phyloP scores from a whole-genome alignment of 1,284 basidiomycete genomes.

The Porogramme epimiltina region DNA sequence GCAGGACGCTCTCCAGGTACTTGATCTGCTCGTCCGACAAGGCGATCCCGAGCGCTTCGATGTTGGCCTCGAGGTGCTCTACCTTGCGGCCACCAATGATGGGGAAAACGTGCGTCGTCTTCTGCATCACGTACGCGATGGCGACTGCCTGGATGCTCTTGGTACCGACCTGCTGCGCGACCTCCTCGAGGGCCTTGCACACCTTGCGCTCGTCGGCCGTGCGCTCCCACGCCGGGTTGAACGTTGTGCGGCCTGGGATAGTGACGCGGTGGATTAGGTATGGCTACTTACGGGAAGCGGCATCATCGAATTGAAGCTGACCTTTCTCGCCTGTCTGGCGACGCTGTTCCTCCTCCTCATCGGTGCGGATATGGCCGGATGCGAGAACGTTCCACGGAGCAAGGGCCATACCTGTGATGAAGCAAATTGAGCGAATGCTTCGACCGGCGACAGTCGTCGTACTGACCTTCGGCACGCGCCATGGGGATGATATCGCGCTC shows the following conservation, averaged over 20 bases:
- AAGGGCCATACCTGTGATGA: conserved; percentile 26
- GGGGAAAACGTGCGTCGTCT: conserved; percentile 47
- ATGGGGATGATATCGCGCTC: conserved; percentile 59
- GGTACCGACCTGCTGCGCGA: conserved; percentile 43
- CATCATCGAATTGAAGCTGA: neutral
- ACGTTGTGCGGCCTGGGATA: conserved; percentile 13
- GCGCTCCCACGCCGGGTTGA: conserved; percentile 36
- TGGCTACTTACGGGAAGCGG: too few relatives aligned
- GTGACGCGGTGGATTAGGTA: neutral
- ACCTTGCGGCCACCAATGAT: conserved; percentile 51
- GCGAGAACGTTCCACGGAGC: conserved; percentile 13
- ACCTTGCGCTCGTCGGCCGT: conserved; percentile 40
- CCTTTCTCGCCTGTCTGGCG: conserved; percentile 26
- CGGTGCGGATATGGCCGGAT: conserved; percentile 30
- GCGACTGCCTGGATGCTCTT: conserved; percentile 42
- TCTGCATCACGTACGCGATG: conserved; percentile 53
- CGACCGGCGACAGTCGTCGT: too few relatives aligned
- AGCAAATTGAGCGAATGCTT: neutral
- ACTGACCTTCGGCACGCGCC: conserved; percentile 40
- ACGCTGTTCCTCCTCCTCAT: conserved; percentile 29
- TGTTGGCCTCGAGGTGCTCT: conserved; percentile 48
- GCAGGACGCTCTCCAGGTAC: conserved; percentile 41
- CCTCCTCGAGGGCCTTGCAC: conserved; percentile 42
- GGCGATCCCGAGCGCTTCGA: conserved; percentile 47
- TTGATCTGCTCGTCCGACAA: conserved; percentile 46